phyloP scores from a whole-genome alignment of 2,329 filamentous ascomycete species.

The Curvularia eragrostidis region DNA sequence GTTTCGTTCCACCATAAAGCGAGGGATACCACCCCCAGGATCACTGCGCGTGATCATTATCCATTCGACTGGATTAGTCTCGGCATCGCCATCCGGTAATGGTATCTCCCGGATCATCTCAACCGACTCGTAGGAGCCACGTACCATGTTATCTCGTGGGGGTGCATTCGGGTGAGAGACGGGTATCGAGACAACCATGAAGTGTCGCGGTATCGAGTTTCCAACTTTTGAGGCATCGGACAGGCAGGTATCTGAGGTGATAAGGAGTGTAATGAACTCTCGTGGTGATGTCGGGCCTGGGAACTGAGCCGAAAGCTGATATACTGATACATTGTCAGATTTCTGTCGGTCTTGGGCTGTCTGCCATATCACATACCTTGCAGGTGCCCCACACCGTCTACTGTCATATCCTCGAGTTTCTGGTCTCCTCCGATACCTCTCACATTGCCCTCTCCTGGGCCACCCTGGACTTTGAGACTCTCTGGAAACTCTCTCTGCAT shows the following conservation, averaged over 20 bases:
- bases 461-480: constrained; percentile 73
- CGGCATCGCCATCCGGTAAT: constrained; percentile 55
- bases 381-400: constrained; percentile 66
- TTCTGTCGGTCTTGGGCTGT: not conserved
- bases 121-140: constrained; percentile 88
- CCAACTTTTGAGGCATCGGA: constrained; percentile 54
- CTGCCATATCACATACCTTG: constrained; percentile 65
- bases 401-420: constrained; percentile 68
- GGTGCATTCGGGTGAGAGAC: constrained; percentile 78
- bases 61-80: constrained; percentile 79
- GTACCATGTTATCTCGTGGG: constrained; percentile 73
- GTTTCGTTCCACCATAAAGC: constrained; percentile 89
- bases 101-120: constrained; percentile 89
- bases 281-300: constrained; percentile 85
- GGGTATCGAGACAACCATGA: constrained; percentile 87
- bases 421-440: constrained; percentile 85
- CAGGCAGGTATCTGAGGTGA: constrained; percentile 67
- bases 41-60: constrained; percentile 91
- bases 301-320: constrained; percentile 86
- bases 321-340: constrained; percentile 62
- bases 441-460: constrained; percentile 75
- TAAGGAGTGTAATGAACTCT: constrained; percentile 82
- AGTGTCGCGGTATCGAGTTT: constrained; percentile 66
- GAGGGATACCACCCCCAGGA: constrained; percentile 84
- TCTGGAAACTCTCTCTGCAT: constrained; percentile 81